Base-by-base conservation (phyloP, 768 basidiomycete species). In the Leucosporidium creatinivorum region DNA sequence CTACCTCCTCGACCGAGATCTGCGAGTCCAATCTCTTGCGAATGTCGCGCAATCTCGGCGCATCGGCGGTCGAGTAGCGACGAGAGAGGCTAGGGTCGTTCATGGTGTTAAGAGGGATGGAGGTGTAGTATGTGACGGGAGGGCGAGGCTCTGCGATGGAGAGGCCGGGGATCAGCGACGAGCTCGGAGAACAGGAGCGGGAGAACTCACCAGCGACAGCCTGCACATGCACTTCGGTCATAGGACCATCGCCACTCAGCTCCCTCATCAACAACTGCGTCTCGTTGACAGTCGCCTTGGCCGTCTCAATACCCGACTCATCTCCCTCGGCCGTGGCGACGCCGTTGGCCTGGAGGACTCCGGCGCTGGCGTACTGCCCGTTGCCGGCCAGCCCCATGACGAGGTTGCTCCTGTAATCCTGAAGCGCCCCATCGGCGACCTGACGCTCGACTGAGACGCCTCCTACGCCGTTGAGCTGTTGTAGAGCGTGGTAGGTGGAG, bases 251-350 rank as follows among this genome's bases (percentile, higher is more conserved):
- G 88, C 81, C 85, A 75, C 89, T 87, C 25, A 99, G 83, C 78
- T 97, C 92, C 75, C 87, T 85, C 88, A 98, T 88, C 70, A 99
- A 88, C 88, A 96, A 90, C 79, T 97, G 93, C 77, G 93, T 90
- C 79, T 98, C 94, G 4, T 90, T 93, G 63, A 93, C 8, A 12
- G 19, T 26, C 0, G 48, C 70, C 23, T 19, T 30, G 23, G 33
- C 19, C 47, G 70, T 72, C 62, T 72, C 70, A 19, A 58, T 26
- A 3, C 10, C 3, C 10, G 47, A 81, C 79, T 63, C 80, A 79
- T 69, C 81, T 18, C 83, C 78, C n/a, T 82, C 52, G 10, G 39
- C 3, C 13, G 58, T 26, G 54, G 50, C 26, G 44, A 25, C 51
- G 49, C 44, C 31, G 18, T 15, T 31, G 6, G 30, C 55, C 7